Conservation (phyloP, 768 basidiomycete genomes). For the Suillus americanus region DNA sequence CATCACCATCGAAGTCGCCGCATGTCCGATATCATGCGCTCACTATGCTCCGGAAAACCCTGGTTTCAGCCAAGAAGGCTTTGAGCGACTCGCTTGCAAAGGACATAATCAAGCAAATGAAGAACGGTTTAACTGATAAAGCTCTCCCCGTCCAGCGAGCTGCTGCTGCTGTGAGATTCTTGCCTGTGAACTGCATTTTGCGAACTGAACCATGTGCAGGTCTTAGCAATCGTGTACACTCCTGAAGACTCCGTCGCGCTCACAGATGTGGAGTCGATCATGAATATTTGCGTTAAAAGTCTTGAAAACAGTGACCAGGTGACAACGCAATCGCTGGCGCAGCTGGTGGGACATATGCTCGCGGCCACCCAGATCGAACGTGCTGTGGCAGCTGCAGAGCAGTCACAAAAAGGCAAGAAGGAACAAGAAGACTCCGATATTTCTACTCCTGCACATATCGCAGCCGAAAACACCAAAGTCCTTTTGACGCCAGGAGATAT, state of each 20-base stretch:
- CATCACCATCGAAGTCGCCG: conserved; percentile 52
- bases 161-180: conserved; percentile 62
- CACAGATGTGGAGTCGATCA: conserved; percentile 75
- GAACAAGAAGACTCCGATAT: conserved; percentile 61
- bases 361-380: conserved; percentile 78
- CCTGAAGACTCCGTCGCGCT: conserved; percentile 53
- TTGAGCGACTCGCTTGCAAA: conserved; percentile 74
- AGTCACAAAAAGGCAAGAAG: conserved; percentile 61
- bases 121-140: conserved; percentile 74
- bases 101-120: conserved; percentile 86
- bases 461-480: conserved; percentile 59
- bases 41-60: conserved; percentile 70
- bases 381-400: conserved; percentile 42
- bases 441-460: conserved; percentile 41
- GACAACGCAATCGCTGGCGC: conserved; percentile 77
- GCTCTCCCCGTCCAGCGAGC: conserved; percentile 83
- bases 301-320: conserved; percentile 83
- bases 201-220: conserved; percentile 35
- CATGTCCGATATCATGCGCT: conserved; percentile 83
- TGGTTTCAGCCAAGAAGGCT: conserved; percentile 80
- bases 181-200: conserved; percentile 5
- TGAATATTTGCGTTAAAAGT: conserved; percentile 65
- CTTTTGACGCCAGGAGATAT: conserved; percentile 77
- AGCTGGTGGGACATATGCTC: conserved; percentile 81
- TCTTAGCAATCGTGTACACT: conserved; percentile 59